A percentile compares a stretch with the other conserved stretches of the same genome.
These are phyloP conservation scores for Musa schizocarpa DNA, from an alignment of 176 grass and related monocot species.

Conservation along the genomic window DNA sequence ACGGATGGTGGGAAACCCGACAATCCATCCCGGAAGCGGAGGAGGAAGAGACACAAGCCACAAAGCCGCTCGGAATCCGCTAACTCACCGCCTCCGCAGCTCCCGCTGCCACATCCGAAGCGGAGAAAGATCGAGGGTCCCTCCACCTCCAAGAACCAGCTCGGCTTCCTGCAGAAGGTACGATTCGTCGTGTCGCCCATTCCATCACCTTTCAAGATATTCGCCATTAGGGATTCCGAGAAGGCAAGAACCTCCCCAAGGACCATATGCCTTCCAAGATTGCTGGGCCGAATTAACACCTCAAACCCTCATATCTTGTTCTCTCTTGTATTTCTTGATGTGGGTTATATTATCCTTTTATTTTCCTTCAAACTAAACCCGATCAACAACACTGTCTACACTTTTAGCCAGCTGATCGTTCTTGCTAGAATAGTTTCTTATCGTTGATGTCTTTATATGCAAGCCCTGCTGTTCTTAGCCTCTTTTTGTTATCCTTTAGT, in stretches of 20 bases:
- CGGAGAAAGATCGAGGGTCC: conserved; percentile 1
- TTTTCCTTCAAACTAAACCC: too few relatives aligned
- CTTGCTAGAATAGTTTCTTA: too few relatives aligned
- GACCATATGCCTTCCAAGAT: too few relatives aligned
- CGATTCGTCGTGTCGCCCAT: not conserved
- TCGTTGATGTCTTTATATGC: too few relatives aligned
- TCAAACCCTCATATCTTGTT: too few relatives aligned
- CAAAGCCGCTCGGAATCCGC: not conserved
- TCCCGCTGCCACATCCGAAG: conserved; percentile 4
- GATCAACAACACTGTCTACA: too few relatives aligned
- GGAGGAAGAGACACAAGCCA: not conserved
- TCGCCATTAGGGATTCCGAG: not conserved
- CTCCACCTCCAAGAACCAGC: conserved; percentile 2
- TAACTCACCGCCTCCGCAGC: not conserved
- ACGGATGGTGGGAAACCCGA: not conserved
- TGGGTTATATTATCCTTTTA: too few relatives aligned
- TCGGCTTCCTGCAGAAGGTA: conserved; percentile 12
- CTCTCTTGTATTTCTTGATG: too few relatives aligned
- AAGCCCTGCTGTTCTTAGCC: not conserved
- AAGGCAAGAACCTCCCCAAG: not conserved
- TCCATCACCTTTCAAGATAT: not conserved
- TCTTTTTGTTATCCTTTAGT: not conserved
- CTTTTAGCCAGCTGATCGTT: too few relatives aligned
- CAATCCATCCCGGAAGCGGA: not conserved
- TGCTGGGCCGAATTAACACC: too few relatives aligned